phyloP scores from a whole-genome alignment of 2,329 filamentous ascomycete genomes.

The Phymatotrichopsis omnivora region DNA sequence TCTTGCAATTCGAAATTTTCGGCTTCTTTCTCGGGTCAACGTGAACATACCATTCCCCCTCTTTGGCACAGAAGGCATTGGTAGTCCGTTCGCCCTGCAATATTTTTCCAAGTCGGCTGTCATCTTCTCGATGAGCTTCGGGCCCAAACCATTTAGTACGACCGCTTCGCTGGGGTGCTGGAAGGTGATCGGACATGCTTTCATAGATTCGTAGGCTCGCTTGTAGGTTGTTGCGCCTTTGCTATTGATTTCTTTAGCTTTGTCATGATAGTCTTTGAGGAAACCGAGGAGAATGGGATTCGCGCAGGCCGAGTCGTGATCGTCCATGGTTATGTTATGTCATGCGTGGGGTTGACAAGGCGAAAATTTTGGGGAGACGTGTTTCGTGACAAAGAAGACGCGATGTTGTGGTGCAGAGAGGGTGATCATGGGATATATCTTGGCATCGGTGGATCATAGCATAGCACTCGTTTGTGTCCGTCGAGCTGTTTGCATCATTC shows the following conservation, averaged over 20 bases:
- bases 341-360: neutral
- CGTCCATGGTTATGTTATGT: conserved; percentile 4
- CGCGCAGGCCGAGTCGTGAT: conserved; percentile 38
- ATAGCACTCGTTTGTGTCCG: neutral
- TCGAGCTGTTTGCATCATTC: neutral
- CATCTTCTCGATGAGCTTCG: conserved; percentile 59
- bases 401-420: too few relatives aligned
- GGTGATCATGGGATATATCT: too few relatives aligned
- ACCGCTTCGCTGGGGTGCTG: conserved; percentile 63
- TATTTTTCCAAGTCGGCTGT: conserved; percentile 41
- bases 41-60: too few relatives aligned
- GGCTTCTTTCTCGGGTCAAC: too few relatives aligned
- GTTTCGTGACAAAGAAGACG: neutral
- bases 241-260: conserved; percentile 56
- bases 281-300: conserved; percentile 64
- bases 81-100: conserved; percentile 23
- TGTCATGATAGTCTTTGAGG: conserved; percentile 68
- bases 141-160: conserved; percentile 63
- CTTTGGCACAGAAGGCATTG: conserved; percentile 20
- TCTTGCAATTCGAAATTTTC: too few relatives aligned
- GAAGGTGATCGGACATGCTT: conserved; percentile 60
- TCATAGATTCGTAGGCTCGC: conserved; percentile 66
- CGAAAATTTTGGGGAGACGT: neutral
- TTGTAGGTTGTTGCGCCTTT: conserved; percentile 60
- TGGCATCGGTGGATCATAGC: neutral